Evolutionary conservation across 2,329 filamentous ascomycete genomes (phyloP).

Genomic region (Elsinoe batatas): DNA sequence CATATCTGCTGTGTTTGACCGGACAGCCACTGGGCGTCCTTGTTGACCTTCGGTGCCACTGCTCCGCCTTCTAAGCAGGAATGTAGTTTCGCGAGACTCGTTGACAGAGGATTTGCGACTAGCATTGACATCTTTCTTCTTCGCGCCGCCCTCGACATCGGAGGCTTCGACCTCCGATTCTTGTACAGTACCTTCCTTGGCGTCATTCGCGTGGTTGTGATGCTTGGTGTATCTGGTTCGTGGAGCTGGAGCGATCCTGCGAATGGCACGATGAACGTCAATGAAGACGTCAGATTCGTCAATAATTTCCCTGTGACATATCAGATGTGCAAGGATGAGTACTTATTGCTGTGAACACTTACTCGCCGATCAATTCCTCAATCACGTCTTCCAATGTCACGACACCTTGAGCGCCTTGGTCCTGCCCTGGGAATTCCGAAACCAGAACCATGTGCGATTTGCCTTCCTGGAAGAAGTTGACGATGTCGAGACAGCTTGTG

Average conservation of each 20-base stretch:
- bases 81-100: conserved; percentile 29
- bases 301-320: conserved; percentile 69
- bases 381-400: conserved; percentile 97
- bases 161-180: conserved; percentile 20
- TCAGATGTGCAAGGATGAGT: not conserved
- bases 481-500: conserved; percentile 93
- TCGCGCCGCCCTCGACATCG: conserved; percentile 13
- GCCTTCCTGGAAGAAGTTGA: conserved; percentile 99
- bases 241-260: conserved; percentile 75
- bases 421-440: conserved; percentile 80
- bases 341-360: conserved; percentile 33
- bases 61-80: conserved; percentile 37
- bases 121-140: not conserved
- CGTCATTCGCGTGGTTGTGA: conserved; percentile 15
- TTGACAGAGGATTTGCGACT: conserved; percentile 26
- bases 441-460: conserved; percentile 99
- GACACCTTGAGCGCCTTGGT: conserved; percentile 81
- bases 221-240: conserved; percentile 42
- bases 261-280: conserved; percentile 95
- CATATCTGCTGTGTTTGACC: conserved; percentile 45
- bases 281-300: conserved; percentile 98
- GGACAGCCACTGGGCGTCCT: conserved; percentile 31
- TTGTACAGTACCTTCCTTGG: conserved; percentile 15
- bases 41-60: conserved; percentile 28
- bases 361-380: conserved; percentile 96